Conservation (phyloP, 2,329 filamentous ascomycete species). For the Cryphonectria nitschkei region DNA sequence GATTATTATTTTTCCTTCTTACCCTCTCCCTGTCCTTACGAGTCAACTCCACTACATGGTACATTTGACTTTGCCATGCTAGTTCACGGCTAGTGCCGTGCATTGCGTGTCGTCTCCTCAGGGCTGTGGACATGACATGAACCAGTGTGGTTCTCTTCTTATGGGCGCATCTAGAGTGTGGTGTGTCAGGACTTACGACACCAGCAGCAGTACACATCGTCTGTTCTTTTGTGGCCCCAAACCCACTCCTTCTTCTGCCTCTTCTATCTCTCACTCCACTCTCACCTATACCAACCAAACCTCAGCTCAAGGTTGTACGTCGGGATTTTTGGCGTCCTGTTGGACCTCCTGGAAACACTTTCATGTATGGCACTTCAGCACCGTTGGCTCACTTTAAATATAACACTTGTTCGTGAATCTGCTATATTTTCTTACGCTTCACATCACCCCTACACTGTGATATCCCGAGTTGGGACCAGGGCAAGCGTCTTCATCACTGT, state of each 20-base stretch:
- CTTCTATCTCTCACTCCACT: background rate
- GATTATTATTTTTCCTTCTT: conserved; percentile 7
- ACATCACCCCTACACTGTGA: conserved; percentile 30
- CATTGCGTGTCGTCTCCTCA: conserved; percentile 21
- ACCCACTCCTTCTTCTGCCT: conserved; percentile 6
- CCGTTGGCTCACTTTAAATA: background rate
- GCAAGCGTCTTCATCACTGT: background rate
- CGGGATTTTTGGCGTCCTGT: background rate
- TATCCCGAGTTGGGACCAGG: background rate
- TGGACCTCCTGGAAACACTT: conserved; percentile 12
- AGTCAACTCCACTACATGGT: background rate
- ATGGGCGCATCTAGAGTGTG: conserved; percentile 20
- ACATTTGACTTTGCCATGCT: conserved; percentile 8
- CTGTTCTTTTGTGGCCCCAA: conserved; percentile 30
- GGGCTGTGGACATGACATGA: conserved; percentile 10
- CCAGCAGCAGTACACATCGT: conserved; percentile 3
- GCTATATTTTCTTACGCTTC: background rate
- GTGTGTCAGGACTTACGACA: conserved; percentile 33
- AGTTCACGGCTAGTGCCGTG: conserved; percentile 17
- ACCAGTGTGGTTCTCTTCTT: conserved; percentile 22
- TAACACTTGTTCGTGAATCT: background rate
- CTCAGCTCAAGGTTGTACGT: background rate
- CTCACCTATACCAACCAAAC: background rate
- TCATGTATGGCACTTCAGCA: conserved; percentile 16
- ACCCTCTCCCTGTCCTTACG: conserved; percentile 15